Conservation (phyloP, 2,329 filamentous ascomycete genomes). For the Pezicula rhizophila region DNA sequence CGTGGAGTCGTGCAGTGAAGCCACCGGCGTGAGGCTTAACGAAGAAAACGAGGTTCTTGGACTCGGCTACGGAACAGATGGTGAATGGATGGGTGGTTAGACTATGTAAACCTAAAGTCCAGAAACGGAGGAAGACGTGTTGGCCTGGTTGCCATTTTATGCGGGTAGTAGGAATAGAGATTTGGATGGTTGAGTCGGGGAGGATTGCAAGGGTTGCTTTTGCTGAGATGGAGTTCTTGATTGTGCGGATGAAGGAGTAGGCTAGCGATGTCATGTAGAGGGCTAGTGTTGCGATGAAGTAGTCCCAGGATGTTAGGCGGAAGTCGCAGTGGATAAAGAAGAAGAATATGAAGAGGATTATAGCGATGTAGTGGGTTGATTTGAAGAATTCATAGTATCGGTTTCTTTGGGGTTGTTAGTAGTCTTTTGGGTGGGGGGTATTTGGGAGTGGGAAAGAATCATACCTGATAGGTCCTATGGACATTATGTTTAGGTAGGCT, state of each 20-base stretch:
- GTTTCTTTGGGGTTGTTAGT: constrained; percentile 42
- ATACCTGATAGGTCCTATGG: constrained; percentile 60
- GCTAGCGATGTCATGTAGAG: constrained; percentile 55
- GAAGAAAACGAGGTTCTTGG: constrained; percentile 7
- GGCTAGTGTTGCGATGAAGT: constrained; percentile 70
- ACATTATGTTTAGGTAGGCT: constrained; percentile 79
- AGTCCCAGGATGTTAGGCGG: constrained; percentile 80
- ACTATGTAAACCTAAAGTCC: constrained; percentile 61
- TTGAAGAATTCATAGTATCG: constrained; percentile 73
- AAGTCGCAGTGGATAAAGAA: constrained; percentile 95
- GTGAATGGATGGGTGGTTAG: constrained; percentile 91
- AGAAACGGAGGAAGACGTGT: constrained; percentile 86
- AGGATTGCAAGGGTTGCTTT: constrained; percentile 81
- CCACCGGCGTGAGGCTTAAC: constrained; percentile 4
- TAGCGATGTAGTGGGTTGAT: constrained; percentile 70
- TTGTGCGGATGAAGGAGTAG: constrained; percentile 66
- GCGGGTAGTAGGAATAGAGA: constrained; percentile 76
- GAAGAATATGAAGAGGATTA: constrained; percentile 71
- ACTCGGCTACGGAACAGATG: constrained; percentile 61
- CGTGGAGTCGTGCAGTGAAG: constrained; percentile 3
- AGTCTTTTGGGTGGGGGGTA: not conserved
- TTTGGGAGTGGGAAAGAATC: constrained; percentile 26
- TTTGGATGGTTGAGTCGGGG: constrained; percentile 84
- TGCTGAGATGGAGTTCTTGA: constrained; percentile 81
- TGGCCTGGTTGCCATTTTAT: constrained; percentile 87